Base-by-base conservation (phyloP, 192 early-diverging fungal species). In the Umbelopsis vinacea region DNA sequence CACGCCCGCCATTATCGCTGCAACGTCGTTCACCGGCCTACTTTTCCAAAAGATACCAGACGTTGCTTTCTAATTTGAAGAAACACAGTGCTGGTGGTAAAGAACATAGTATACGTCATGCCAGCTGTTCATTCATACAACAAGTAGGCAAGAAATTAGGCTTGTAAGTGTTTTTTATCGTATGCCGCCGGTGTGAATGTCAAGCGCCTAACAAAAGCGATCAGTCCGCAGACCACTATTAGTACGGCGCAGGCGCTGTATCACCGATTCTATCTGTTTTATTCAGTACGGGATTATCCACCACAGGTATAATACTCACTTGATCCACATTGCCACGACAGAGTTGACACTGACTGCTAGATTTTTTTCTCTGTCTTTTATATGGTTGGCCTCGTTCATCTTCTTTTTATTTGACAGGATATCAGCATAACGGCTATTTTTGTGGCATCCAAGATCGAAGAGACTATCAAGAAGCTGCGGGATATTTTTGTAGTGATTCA, bases 361-460 rank as follows among this genome's bases (percentile, higher is more conserved):
- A 29, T 43, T 43, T 43, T 43, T 43, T 1, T 43, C 40, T 43
- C 5, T 43, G 3, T 43, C 6, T 43, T 43, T 11, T 11, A 1
- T 43, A 43, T 43, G 29, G 3, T 43, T 43, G 6, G 6, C 40
- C 1, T 1, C 40, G 6, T 12, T 43, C 40, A 43, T 43, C 40
- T 6, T 1, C 6, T 43, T 7, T 43, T 43, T 12, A 1, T 29
- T 29, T 29, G 72, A 52, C 47, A 87, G 82, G 85, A 88, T 72
- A 71, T 92, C 40, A 82, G 86, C 57, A 81, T 85, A 1, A 87
- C 92, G 5, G 92, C 90, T 69, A 71, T 95, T 23, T 92, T 94
- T 76, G 90, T 95, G 1, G 91, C 92, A 4, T 90, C 88, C 50
- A 96, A 96, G 70, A 90, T 95, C 68, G 93, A 96, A 60, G 94